Base-by-base conservation (phyloP, 257 asterid genomes). In the Penstemon barbatus region DNA sequence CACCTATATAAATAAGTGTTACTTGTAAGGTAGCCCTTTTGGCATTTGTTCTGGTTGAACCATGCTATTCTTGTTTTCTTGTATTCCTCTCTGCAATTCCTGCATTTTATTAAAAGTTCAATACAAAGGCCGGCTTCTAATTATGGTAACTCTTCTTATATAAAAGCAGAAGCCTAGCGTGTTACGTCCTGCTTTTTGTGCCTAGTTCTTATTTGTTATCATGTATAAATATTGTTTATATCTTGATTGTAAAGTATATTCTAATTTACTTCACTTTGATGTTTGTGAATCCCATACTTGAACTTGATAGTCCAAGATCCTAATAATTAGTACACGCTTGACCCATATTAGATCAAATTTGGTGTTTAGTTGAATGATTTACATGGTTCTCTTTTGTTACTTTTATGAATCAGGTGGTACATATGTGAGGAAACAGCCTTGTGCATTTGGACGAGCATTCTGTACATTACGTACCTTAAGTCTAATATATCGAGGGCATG, bases 391-490 rank as follows among this genome's bases (percentile, higher is more conserved):
- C 57, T 19, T 60, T 76, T 36, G 62, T 68, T 72, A 52, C 51
- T 3, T 58, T 18, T 63, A 40, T 58, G 61, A 70, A 64, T 74
- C 84, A 94, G 99, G 99, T 94, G 94, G 97, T 94, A 91, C 86
- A 83, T 94, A 75, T 87, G 73, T 52, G 95, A 77, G 84, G 99
- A 94, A 84, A 77, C 97, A 62, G 90, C 85, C 43, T 71, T 94
- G 83, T 80, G 90, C 80, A 71, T 89, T 70, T 94, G 99, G 99
- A 94, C 99, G 39, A 65, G 86, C 81, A 82, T 83, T 58, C 77
- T 91, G 81, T 94, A 87, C 83, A 78, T 91, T 38, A 66, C 80
- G 39, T 91, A 79, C 83, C 92, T 94, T 64, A 83, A 84, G 79
- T 82, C 88, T 61, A 73, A 86, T 77, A 82, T 86, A 74, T 39